Conservation (phyloP, 129 eudicot species). For the Chrysanthemum seticuspe region DNA sequence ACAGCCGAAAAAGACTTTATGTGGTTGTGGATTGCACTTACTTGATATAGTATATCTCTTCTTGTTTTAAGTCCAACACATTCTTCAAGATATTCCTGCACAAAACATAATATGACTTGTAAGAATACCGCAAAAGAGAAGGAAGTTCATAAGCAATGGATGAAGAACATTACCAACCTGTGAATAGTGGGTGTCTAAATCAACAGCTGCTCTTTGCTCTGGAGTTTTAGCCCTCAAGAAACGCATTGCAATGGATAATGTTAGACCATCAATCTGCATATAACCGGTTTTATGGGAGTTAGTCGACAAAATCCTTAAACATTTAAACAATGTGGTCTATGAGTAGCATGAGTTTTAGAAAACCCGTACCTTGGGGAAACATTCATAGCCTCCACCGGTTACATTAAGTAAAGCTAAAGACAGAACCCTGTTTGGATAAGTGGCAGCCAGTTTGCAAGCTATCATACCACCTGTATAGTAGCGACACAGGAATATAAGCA, state of each 20-base stretch:
- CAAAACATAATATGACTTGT: too few relatives aligned
- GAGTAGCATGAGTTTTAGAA: background rate
- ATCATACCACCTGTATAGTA: constrained; percentile 86
- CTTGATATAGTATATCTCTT: constrained; percentile 74
- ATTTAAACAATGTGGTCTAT: background rate
- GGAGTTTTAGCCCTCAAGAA: constrained; percentile 96
- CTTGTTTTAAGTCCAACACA: constrained; percentile 61
- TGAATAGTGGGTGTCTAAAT: constrained; percentile 92
- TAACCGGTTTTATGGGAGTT: background rate
- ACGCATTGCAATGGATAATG: constrained; percentile 77
- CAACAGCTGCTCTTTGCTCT: constrained; percentile 95
- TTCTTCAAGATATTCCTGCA: constrained; percentile 94
- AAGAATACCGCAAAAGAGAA: too few relatives aligned
- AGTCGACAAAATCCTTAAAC: background rate
- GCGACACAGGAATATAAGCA: background rate
- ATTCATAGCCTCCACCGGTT: constrained; percentile 93
- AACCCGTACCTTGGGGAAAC: constrained; percentile 77
- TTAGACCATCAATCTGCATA: constrained; percentile 64
- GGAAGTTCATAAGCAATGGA: too few relatives aligned
- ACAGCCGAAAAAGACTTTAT: too few relatives aligned
- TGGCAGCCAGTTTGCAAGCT: constrained; percentile 84
- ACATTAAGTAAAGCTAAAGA: constrained; percentile 93
- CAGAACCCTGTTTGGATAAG: constrained; percentile 67
- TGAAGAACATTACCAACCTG: constrained; percentile 36
- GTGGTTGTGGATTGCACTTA: constrained; percentile 31